phyloP scores from a whole-genome alignment of 2,329 filamentous ascomycete genomes.

The Elsinoe perseae region DNA sequence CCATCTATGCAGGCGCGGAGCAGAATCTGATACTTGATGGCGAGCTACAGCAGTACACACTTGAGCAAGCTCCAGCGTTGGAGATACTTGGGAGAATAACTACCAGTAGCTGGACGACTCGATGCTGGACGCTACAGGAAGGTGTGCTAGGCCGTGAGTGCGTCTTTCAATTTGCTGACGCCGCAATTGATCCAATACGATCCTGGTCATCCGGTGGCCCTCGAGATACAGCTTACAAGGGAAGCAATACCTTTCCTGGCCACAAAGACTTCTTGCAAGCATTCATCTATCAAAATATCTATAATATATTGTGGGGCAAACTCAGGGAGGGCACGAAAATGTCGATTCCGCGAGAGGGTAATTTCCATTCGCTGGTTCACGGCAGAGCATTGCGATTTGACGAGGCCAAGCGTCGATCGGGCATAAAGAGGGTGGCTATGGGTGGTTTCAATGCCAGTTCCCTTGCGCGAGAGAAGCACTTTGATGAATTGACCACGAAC shows the following conservation, averaged over 20 bases:
- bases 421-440: neutral
- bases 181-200: constrained; percentile 16
- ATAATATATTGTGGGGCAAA: constrained; percentile 15
- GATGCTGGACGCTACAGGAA: constrained; percentile 21
- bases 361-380: neutral
- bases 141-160: constrained; percentile 15
- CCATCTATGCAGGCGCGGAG: constrained; percentile 18
- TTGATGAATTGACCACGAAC: neutral
- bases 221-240: neutral
- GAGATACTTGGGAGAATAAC: constrained; percentile 17
- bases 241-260: neutral
- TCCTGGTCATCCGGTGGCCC: constrained; percentile 12
- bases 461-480: neutral
- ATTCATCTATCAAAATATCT: constrained; percentile 8
- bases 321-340: constrained; percentile 16
- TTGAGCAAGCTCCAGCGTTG: neutral
- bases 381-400: neutral
- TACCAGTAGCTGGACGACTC: constrained; percentile 19
- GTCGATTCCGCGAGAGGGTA: neutral
- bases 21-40: constrained; percentile 20
- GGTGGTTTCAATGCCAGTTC: neutral
- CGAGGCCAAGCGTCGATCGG: neutral
- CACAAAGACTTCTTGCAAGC: neutral
- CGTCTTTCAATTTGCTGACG: constrained; percentile 21
- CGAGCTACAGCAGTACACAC: neutral